These are phyloP conservation scores for Avena atlantica DNA, from an alignment of 176 grass and related monocot species.

Conservation along the genomic window DNA sequence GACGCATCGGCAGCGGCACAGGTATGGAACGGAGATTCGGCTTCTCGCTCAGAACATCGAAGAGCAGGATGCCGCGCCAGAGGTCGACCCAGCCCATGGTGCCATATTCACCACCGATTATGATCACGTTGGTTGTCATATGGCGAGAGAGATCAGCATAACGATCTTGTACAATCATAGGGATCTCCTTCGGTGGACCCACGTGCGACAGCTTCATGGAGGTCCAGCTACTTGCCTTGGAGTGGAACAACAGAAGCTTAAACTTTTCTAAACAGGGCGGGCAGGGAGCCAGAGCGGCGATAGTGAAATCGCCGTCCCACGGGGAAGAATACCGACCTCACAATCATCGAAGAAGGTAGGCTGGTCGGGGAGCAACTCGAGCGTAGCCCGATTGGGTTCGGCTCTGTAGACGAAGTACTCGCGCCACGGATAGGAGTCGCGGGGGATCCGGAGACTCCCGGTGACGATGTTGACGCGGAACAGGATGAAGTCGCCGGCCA, in stretches of 20 bases:
- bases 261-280: background rate
- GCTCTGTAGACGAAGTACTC: background rate
- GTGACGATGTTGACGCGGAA: background rate
- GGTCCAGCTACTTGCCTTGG: background rate
- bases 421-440: background rate
- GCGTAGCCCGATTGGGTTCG: background rate
- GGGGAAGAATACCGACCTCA: background rate
- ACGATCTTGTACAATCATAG: too few relatives aligned
- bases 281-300: background rate
- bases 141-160: background rate
- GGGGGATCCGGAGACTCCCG: too few relatives aligned
- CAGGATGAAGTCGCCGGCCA: background rate
- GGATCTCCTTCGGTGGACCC: background rate
- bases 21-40: background rate
- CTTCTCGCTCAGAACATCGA: background rate
- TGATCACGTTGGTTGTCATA: background rate
- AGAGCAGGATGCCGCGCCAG: background rate
- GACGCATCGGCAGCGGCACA: background rate
- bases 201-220: background rate
- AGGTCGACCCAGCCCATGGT: background rate
- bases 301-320: background rate
- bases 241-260: background rate
- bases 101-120: background rate
- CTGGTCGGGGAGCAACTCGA: background rate
- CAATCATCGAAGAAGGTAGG: background rate